Conservation (phyloP, 805 yeast species). For the Ogataea pini region DNA sequence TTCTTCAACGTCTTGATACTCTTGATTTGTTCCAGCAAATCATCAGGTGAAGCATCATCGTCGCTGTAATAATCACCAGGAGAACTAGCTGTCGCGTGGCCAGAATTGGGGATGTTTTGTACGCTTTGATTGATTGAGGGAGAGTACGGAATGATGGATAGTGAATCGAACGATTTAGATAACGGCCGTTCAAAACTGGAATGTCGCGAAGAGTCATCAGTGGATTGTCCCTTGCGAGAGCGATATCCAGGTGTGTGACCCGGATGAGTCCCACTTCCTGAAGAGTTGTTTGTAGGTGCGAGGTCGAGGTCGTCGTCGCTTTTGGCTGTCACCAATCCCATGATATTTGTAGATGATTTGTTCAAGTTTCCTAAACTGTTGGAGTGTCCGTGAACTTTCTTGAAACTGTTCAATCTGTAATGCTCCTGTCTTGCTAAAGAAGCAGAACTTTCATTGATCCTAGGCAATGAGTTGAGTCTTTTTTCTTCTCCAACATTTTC, state of each 20-base stretch:
- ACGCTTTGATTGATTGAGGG: slow-evolving; percentile 4
- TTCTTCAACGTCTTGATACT: slow-evolving; percentile 16
- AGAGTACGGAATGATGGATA: slow-evolving; percentile 8
- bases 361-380: slow-evolving; percentile 15
- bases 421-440: slow-evolving; percentile 30
- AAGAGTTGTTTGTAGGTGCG: neutral
- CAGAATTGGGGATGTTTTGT: neutral
- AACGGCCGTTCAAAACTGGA: slow-evolving; percentile 13
- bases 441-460: slow-evolving; percentile 29
- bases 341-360: slow-evolving; percentile 5
- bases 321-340: slow-evolving; percentile 9
- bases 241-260: neutral
- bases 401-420: slow-evolving; percentile 23
- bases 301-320: slow-evolving; percentile 17
- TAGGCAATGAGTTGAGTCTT: slow-evolving; percentile 24
- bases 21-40: slow-evolving; percentile 17
- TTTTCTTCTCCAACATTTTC: slow-evolving; percentile 16
- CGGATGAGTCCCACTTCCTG: neutral
- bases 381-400: slow-evolving; percentile 18
- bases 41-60: slow-evolving; percentile 13
- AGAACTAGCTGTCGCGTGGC: neutral
- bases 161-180: slow-evolving; percentile 16
- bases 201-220: slow-evolving; percentile 6
- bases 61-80: slow-evolving; percentile 4
- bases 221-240: neutral